Base-by-base conservation (phyloP, 192 early-diverging fungal species). In the Podila epigama region DNA sequence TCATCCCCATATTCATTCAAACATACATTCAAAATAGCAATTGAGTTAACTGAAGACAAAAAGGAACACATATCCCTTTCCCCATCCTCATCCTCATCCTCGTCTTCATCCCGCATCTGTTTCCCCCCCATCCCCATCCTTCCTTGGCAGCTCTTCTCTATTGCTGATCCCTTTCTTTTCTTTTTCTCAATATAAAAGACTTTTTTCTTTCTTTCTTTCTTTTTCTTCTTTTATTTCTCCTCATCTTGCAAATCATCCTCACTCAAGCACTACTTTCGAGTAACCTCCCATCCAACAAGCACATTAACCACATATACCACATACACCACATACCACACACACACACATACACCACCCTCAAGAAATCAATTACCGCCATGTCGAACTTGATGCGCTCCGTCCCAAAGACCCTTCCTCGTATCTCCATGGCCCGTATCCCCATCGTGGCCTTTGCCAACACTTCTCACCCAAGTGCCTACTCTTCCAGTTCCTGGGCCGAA, bases 401-500 rank as follows among this genome's bases (percentile, higher is more conserved):
- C 60, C 20, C 60, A 64, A 63, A 64, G 66, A 60, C 57, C 40
- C 73, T 77, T 37, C 73, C 73, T 28, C 73, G 73, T 36, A 61
- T 77, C 50, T 64, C 73, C 18, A 63, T 77, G 73, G 65, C 66
- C 51, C 73, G 73, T 25, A 68, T 77, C 52, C 73, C 73, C 51
- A 29, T 77, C 37, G 73, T 77, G 2, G 73, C 73, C 44, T 77
- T 77, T 68, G 66, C 44, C 73, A 77, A 63, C 27, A 63, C 35
- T 61, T 57, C 71, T 4, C 73, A 77, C 41, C 66, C 73, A 22
- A 68, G 65, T 4, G 73, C 73, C 25, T 77, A 77, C 60, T 77
- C 73, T 8, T 77, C 73, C 27, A 77, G 73, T 39, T 27, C 73
- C 36, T 77, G 73, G 73, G 25, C 66, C 61, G 73, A 77, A 15